Percentiles rank a stretch among this genome's conserved stretches.
Conservation (phyloP, 2,329 filamentous ascomycete genomes). For the Septoria petroselini region DNA sequence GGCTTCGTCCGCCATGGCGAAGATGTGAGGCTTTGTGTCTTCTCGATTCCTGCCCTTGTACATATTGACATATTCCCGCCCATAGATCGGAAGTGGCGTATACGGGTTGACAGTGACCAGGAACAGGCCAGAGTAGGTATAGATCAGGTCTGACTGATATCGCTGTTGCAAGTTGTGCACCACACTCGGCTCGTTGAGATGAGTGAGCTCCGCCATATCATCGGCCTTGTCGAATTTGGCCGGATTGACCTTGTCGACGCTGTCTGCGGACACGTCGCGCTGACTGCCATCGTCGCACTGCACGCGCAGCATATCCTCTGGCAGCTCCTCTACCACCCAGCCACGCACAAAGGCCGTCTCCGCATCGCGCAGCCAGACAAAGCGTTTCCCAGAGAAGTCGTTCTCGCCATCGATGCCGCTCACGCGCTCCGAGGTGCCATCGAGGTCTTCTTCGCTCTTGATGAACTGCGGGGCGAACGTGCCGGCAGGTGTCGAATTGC, state of each 20-base stretch:
- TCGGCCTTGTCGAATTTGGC: constrained; percentile 99
- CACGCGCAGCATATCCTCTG: constrained; percentile 67
- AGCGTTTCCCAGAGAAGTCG: constrained; percentile 97
- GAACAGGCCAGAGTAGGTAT: constrained; percentile 95
- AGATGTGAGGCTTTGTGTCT: constrained; percentile 95
- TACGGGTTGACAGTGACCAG: constrained; percentile 97
- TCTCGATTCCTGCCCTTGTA: constrained; percentile 89
- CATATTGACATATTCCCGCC: constrained; percentile 96
- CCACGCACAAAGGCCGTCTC: constrained; percentile 87
- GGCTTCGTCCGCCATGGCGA: constrained; percentile 93
- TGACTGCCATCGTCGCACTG: constrained; percentile 93
- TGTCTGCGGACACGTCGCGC: constrained; percentile 79
- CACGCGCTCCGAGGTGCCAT: constrained; percentile 54
- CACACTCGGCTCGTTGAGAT: constrained; percentile 95
- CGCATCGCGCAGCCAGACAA: constrained; percentile 92
- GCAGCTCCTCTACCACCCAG: constrained; percentile 81
- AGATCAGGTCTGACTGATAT: constrained; percentile 95
- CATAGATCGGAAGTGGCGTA: constrained; percentile 90
- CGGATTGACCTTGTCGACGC: constrained; percentile 97
- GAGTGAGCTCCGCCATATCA: constrained; percentile 98
- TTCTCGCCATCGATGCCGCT: constrained; percentile 90
- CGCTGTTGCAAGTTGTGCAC: constrained; percentile 94
- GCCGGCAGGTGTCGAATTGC: constrained; percentile 63
- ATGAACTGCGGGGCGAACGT: constrained; percentile 98
- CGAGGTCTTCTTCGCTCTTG: constrained; percentile 77